These are phyloP conservation scores for Samsoniella hepiali DNA, from an alignment of 2,329 filamentous ascomycete species.

Conservation along the genomic window DNA sequence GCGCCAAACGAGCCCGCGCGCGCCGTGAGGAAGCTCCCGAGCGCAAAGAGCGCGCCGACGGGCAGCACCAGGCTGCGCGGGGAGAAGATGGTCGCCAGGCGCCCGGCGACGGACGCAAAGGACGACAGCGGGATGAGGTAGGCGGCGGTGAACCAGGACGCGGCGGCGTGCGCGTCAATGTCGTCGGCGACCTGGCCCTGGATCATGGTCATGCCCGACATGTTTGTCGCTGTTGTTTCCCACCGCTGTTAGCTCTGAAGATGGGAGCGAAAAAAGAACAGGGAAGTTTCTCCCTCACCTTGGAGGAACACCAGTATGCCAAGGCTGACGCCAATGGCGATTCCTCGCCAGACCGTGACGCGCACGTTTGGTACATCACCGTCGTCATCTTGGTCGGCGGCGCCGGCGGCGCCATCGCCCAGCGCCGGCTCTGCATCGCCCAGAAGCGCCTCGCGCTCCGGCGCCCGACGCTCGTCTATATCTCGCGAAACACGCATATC, in stretches of 20 bases:
- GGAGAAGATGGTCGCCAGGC: conserved; percentile 71
- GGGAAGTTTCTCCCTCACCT: conserved; percentile 37
- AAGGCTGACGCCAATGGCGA: conserved; percentile 9
- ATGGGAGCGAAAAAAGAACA: background rate
- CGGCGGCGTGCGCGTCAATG: conserved; percentile 67
- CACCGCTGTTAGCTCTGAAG: background rate
- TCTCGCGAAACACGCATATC: background rate
- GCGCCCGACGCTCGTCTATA: background rate
- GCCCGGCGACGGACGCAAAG: conserved; percentile 66
- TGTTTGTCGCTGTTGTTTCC: conserved; percentile 55
- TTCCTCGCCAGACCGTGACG: conserved; percentile 1
- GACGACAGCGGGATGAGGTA: conserved; percentile 64
- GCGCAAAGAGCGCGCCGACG: conserved; percentile 54
- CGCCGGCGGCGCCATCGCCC: background rate
- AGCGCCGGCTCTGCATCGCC: background rate
- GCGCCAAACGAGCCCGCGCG: conserved; percentile 53
- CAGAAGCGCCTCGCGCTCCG: conserved; percentile 4
- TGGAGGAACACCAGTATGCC: conserved; percentile 53
- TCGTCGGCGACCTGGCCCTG: conserved; percentile 75
- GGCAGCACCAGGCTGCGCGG: conserved; percentile 62
- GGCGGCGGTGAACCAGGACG: conserved; percentile 77
- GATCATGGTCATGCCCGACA: conserved; percentile 77
- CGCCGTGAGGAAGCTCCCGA: conserved; percentile 64
- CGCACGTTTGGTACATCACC: conserved; percentile 7
- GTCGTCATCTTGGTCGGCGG: background rate